These are phyloP conservation scores for Candida endomychidarum DNA, from an alignment of 805 yeast genomes.

Conservation along the genomic window DNA sequence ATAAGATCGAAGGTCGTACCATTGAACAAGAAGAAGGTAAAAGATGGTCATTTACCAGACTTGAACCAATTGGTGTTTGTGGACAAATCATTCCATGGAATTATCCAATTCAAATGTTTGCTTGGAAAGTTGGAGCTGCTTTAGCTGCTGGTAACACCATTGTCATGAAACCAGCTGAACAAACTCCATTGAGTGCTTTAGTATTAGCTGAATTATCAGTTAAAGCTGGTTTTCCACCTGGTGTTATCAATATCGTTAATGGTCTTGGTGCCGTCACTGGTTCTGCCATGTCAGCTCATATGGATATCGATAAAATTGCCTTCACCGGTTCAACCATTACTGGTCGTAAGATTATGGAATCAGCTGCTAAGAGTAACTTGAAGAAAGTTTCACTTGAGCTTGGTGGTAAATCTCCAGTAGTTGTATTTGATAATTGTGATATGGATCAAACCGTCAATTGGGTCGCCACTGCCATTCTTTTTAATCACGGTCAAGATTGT, in stretches of 20 bases:
- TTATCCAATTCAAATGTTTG: slow-evolving; percentile 42
- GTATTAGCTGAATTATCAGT: slow-evolving; percentile 30
- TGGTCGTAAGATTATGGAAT: slow-evolving; percentile 34
- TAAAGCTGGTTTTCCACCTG: slow-evolving; percentile 46
- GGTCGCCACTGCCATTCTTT: slow-evolving; percentile 53
- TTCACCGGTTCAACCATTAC: slow-evolving; percentile 48
- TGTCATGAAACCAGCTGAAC: slow-evolving; percentile 40
- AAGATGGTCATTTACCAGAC: slow-evolving; percentile 37
- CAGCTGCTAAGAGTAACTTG: slow-evolving; percentile 39
- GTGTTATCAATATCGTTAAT: slow-evolving; percentile 33
- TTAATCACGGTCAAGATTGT: slow-evolving; percentile 65
- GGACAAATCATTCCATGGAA: slow-evolving; percentile 55
- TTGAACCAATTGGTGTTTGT: slow-evolving; percentile 45
- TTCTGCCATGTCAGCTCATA: slow-evolving; percentile 23
- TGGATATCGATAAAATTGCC: slow-evolving; percentile 34
- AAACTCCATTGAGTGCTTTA: slow-evolving; percentile 34
- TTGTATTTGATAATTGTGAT: slow-evolving; percentile 32
- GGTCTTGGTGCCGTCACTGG: slow-evolving; percentile 22
- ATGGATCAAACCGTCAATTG: slow-evolving; percentile 45
- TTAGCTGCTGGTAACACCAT: slow-evolving; percentile 52
- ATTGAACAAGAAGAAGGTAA: slow-evolving; percentile 59
- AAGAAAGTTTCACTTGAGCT: slow-evolving; percentile 45
- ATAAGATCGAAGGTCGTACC: slow-evolving; percentile 63
- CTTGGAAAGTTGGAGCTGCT: slow-evolving; percentile 42
- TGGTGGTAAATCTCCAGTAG: slow-evolving; percentile 57